Conservation (phyloP, 768 basidiomycete species). For the Boletus coccyginus region DNA sequence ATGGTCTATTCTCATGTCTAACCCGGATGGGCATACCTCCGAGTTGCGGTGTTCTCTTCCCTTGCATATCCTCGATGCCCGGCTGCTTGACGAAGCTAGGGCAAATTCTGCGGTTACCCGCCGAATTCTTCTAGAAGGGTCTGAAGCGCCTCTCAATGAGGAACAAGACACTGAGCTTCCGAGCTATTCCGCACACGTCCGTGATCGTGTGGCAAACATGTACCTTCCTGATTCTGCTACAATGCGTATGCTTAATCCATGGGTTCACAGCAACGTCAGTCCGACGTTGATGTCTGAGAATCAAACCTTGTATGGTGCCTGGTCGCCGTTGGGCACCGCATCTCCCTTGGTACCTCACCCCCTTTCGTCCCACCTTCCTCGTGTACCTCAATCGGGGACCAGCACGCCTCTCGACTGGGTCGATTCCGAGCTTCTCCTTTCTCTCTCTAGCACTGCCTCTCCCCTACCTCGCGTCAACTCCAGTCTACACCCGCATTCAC, state of each 20-base stretch:
- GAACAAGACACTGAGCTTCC: conserved; percentile 77
- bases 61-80: conserved; percentile 74
- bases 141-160: conserved; percentile 39
- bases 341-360: conserved; percentile 41
- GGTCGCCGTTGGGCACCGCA: conserved; percentile 33
- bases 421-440: conserved; percentile 79
- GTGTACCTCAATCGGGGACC: conserved; percentile 43
- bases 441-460: conserved; percentile 44
- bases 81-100: conserved; percentile 73
- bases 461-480: conserved; percentile 18
- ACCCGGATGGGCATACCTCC: conserved; percentile 88
- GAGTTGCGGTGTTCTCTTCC: conserved; percentile 95
- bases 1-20: conserved; percentile 77
- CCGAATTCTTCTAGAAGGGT: conserved; percentile 42
- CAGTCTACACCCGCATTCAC: conserved; percentile 17
- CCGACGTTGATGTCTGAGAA: conserved; percentile 29
- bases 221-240: conserved; percentile 62
- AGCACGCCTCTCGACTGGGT: conserved; percentile 69
- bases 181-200: conserved; percentile 84
- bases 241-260: conserved; percentile 63
- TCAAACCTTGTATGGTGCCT: conserved; percentile 17
- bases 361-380: conserved; percentile 31
- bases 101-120: conserved; percentile 72
- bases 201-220: conserved; percentile 85
- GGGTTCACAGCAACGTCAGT: conserved; percentile 44